Evolutionary conservation across 768 basidiomycete species (phyloP).

Genomic region (Mycena galericulata): DNA sequence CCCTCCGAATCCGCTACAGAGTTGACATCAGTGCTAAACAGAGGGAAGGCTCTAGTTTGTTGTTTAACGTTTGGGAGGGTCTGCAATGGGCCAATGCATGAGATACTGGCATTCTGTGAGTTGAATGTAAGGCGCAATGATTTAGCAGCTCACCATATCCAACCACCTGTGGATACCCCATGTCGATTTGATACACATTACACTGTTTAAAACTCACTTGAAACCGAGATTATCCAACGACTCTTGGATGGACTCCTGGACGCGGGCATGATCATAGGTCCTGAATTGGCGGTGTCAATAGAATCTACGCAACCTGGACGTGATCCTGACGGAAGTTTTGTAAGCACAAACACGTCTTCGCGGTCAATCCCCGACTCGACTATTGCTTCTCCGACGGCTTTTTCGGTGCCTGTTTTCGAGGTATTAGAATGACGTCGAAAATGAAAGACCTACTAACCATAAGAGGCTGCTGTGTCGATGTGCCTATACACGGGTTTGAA

Average conservation of each 20-base stretch:
- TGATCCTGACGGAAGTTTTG: slow-evolving; percentile 58
- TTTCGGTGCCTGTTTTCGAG: slow-evolving; percentile 44
- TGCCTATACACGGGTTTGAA: slow-evolving; percentile 28
- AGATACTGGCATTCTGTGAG: slow-evolving; percentile 41
- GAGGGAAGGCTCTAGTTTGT: background rate
- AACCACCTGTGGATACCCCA: slow-evolving; percentile 16
- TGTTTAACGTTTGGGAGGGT: slow-evolving; percentile 31
- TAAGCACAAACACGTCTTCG: slow-evolving; percentile 54
- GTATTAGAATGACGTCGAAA: background rate
- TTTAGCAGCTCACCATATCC: slow-evolving; percentile 23
- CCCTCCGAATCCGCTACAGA: slow-evolving; percentile 27
- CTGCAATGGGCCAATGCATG: slow-evolving; percentile 52
- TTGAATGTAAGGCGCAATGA: background rate
- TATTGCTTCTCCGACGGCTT: slow-evolving; percentile 52
- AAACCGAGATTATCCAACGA: slow-evolving; percentile 46
- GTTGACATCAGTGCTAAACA: too few relatives aligned
- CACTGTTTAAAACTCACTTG: slow-evolving; percentile 40
- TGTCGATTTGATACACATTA: background rate
- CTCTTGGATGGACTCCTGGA: slow-evolving; percentile 44
- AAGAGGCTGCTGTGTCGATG: slow-evolving; percentile 39
- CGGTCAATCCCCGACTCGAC: slow-evolving; percentile 50
- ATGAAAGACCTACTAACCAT: slow-evolving; percentile 23
- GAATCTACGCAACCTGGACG: too few relatives aligned
- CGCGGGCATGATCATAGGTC: slow-evolving; percentile 39
- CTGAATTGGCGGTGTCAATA: slow-evolving; percentile 7